A percentile compares a stretch with the other conserved stretches of the same genome.
Evolutionary conservation across 1,284 basidiomycete genomes (phyloP).

Genomic region (Tilletia caries): DNA sequence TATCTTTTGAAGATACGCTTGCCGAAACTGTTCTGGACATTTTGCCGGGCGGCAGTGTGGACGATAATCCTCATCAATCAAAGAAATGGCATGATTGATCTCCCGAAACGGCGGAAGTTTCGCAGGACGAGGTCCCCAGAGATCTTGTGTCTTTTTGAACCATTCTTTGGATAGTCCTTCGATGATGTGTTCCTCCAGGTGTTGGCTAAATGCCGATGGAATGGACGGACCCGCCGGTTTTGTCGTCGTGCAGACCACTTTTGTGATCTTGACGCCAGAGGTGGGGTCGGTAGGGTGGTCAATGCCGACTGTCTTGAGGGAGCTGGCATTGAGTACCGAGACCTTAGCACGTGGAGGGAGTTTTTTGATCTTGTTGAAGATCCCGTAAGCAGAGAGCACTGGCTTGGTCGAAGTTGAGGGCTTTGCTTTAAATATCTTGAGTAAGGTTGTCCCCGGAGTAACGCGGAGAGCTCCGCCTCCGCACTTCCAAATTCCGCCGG

Average conservation of each 20-base stretch:
- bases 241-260: background rate
- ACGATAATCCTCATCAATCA: background rate
- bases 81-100: background rate
- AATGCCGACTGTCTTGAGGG: too few relatives aligned
- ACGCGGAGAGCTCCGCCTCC: too few relatives aligned
- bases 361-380: too few relatives aligned
- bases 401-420: background rate
- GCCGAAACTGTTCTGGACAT: background rate
- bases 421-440: background rate
- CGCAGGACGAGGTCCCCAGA: background rate
- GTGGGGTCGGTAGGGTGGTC: background rate
- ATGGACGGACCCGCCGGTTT: background rate
- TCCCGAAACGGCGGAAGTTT: background rate
- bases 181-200: background rate
- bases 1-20: background rate
- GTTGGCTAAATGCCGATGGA: background rate
- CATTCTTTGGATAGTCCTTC: background rate
- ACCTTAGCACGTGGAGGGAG: too few relatives aligned
- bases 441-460: too few relatives aligned
- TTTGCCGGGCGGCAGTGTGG: background rate
- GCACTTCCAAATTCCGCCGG: too few relatives aligned
- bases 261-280: slow-evolving; percentile 1
- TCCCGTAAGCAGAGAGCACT: too few relatives aligned
- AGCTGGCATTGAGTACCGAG: too few relatives aligned
- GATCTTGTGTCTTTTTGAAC: background rate